Evolutionary conservation across 306 rosid genomes (phyloP), one percentile per base, ranked within the genome.

Genomic region (Vicia villosa): DNA sequence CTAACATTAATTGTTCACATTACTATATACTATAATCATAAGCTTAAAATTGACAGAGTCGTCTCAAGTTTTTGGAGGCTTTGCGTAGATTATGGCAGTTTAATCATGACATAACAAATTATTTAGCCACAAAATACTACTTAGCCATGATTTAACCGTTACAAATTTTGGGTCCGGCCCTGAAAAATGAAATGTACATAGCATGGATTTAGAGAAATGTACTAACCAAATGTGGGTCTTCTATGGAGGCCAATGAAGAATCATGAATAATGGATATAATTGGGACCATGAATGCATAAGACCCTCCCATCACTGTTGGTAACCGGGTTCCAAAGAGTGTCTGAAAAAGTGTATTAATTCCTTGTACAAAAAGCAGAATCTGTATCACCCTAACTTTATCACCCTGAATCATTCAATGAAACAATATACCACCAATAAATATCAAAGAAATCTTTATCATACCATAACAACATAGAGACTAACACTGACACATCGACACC

Each of bases 331-430:
- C 99, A 68, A 95, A 95, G 56, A 95, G 86, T 21, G 99, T 91
- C 76, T 95, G 99, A 56, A 95, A 78, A 38, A 95, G 96, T 68
- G 99, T 95, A 81, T 95, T 95, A 57, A 95, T 74, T 65, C 99
- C 99, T 86, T 89, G 87, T 65, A 89, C 88, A 80, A 95, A 95
- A 43, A 95, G 99, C 24, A 95, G 85, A 21, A 95, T 91, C 80
- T 95, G 99, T 22, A 95, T 83, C 80, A 95, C 99, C 59, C 99
- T 91, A 76, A 88, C 97, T 83, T 95, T 95, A 83, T 95, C 99
- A 80, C 75, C 95, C 99, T 95, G 87, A 66, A 60, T 32, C 74
- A 73, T 57, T 54, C 74, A 73, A 45, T 54, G 66, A 65, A 68
- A 19, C 43, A 47, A 65, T 8, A 60, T 56, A 56, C 14, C 4